Percentiles rank a stretch among this genome's conserved stretches.
Evolutionary conservation across 228 moss, liverwort and hornwort genomes (phyloP).

Genomic region (Sphagnum magellanicum): DNA sequence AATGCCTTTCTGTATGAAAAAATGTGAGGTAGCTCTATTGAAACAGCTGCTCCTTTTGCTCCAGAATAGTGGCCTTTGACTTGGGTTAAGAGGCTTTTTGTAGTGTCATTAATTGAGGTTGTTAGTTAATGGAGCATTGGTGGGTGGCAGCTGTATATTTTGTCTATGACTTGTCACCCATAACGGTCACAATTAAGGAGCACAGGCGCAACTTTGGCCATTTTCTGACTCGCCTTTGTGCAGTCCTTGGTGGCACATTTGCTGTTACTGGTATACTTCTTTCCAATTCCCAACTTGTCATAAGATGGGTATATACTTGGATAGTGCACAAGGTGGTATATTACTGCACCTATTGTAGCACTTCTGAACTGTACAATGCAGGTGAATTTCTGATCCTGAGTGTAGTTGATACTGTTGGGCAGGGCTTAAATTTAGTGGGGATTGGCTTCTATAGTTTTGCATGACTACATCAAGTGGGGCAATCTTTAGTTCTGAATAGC

Average conservation of each 20-base stretch:
- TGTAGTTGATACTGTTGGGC: background rate
- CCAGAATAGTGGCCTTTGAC: background rate
- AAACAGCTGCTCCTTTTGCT: background rate
- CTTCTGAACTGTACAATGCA: too few species aligned
- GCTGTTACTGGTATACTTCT: slow-evolving; percentile 66
- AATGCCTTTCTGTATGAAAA: too few species aligned
- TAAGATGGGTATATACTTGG: too few species aligned
- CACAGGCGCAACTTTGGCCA: slow-evolving; percentile 82
- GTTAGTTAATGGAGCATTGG: slow-evolving; percentile 1
- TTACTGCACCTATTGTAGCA: too few species aligned
- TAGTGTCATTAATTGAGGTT: background rate
- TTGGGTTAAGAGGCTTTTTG: background rate
- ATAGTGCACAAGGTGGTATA: too few species aligned
- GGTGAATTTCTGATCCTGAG: too few species aligned
- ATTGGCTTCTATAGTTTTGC: background rate
- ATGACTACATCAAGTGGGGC: background rate
- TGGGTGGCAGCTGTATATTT: slow-evolving; percentile 83
- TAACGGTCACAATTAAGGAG: slow-evolving; percentile 81
- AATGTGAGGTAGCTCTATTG: background rate
- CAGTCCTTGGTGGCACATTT: slow-evolving; percentile 90
- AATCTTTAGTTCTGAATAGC: background rate
- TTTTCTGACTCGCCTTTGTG: slow-evolving; percentile 89
- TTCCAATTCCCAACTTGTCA: too few species aligned
- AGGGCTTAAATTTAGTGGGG: background rate
- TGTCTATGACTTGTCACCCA: slow-evolving; percentile 93